phyloP scores from a whole-genome alignment of 2,329 filamentous ascomycete genomes.

The Drechslera avenae region DNA sequence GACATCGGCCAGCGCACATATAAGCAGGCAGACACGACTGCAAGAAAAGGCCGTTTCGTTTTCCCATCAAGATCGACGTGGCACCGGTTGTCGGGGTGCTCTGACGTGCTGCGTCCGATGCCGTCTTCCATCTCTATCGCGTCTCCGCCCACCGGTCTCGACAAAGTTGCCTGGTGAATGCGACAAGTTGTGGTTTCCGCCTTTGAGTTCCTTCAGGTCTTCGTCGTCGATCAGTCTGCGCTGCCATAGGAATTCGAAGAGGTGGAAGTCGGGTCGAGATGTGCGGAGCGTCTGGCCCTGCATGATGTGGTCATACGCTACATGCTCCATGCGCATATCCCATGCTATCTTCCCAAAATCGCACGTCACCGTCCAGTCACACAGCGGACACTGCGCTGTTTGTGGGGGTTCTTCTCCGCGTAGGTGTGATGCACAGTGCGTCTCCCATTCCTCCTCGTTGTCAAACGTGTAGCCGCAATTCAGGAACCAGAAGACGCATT shows the following conservation, averaged over 20 bases:
- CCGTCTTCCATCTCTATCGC: constrained; percentile 12
- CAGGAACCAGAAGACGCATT: constrained; percentile 45
- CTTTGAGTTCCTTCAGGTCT: constrained; percentile 42
- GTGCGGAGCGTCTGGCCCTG: constrained; percentile 31
- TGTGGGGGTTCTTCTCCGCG: constrained; percentile 39
- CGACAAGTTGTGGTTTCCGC: constrained; percentile 36
- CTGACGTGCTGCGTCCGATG: constrained; percentile 23
- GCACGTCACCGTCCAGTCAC: constrained; percentile 28
- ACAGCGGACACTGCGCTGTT: constrained; percentile 40
- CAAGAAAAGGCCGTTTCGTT: background rate
- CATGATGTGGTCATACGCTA: constrained; percentile 31
- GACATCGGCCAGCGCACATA: background rate
- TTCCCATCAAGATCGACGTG: constrained; percentile 7
- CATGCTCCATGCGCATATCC: constrained; percentile 36
- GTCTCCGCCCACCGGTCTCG: constrained; percentile 16
- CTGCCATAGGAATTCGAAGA: constrained; percentile 40
- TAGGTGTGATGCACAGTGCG: constrained; percentile 43
- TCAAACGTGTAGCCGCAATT: constrained; percentile 31
- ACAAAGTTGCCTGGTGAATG: constrained; percentile 27
- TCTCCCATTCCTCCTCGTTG: constrained; percentile 34
- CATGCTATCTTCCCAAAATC: constrained; percentile 28
- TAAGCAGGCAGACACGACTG: background rate
- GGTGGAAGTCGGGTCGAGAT: constrained; percentile 34
- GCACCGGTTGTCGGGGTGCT: constrained; percentile 1
- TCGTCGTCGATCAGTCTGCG: constrained; percentile 38